Conservation (phyloP, 2,329 filamentous ascomycete genomes). For the Raffaelea deltoideospora region DNA sequence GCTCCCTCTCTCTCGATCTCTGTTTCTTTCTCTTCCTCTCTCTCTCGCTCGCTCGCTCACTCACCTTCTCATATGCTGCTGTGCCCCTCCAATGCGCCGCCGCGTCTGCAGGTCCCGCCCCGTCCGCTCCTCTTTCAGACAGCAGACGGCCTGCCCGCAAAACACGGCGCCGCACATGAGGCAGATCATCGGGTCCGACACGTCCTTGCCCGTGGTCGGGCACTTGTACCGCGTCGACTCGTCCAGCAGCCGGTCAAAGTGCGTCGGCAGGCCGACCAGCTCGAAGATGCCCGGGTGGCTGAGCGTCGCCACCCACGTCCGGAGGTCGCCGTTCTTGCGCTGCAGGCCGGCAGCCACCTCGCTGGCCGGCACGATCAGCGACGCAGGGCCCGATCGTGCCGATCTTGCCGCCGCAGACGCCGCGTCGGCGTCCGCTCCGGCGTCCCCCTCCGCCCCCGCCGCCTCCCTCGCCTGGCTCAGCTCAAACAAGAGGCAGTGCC, state of each 20-base stretch:
- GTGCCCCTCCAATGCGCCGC: slow-evolving; percentile 60
- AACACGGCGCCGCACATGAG: slow-evolving; percentile 95
- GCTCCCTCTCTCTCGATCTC: background rate
- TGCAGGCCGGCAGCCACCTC: no score
- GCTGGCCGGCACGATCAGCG: no score
- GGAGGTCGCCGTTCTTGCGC: no score
- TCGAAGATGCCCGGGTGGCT: slow-evolving; percentile 90
- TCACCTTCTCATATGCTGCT: slow-evolving; percentile 78
- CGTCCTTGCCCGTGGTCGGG: slow-evolving; percentile 78
- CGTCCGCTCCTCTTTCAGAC: slow-evolving; percentile 47
- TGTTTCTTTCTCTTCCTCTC: background rate
- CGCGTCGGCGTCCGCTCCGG: background rate
- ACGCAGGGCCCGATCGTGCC: background rate
- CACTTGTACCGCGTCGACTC: slow-evolving; percentile 74
- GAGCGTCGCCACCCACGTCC: slow-evolving; percentile 28
- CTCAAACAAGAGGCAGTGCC: slow-evolving; percentile 26
- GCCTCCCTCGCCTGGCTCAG: slow-evolving; percentile 12
- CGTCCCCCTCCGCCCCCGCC: slow-evolving; percentile 1
- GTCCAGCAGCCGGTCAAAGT: slow-evolving; percentile 84
- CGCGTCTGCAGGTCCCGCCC: slow-evolving; percentile 21
- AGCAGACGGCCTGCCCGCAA: slow-evolving; percentile 88
- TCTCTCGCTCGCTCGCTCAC: slow-evolving; percentile 17
- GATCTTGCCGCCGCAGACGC: slow-evolving; percentile 1
- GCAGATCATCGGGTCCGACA: slow-evolving; percentile 82
- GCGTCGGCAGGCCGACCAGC: slow-evolving; percentile 78